These are phyloP conservation scores for Pythium brachiatum DNA, from an alignment of 352 stramenopile species.

Conservation along the genomic window DNA sequence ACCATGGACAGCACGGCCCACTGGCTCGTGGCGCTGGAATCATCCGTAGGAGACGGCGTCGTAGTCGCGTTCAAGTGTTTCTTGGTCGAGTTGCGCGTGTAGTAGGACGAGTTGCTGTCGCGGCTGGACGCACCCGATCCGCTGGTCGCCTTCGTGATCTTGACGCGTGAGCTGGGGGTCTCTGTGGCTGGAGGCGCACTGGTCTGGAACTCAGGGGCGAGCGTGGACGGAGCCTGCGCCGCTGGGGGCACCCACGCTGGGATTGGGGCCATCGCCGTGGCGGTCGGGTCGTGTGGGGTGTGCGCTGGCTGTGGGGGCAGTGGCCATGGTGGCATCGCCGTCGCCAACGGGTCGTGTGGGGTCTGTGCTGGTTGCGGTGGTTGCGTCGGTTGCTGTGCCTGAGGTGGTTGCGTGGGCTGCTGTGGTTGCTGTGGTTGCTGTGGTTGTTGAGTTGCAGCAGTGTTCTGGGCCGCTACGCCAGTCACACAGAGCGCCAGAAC, in stretches of 20 bases:
- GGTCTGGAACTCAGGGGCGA: neutral
- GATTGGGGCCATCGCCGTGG: neutral
- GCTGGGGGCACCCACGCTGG: neutral
- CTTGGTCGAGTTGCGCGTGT: constrained; percentile 1
- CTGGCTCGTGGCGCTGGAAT: neutral
- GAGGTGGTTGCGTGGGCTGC: neutral
- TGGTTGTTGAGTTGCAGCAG: neutral
- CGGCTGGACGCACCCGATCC: neutral
- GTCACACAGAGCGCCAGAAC: neutral
- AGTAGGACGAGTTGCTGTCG: neutral
- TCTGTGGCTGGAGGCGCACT: neutral
- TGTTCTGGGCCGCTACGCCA: neutral
- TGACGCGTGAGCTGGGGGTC: neutral
- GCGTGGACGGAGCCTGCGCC: neutral
- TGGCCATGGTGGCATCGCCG: neutral
- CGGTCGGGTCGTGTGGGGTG: neutral
- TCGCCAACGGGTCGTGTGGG: neutral
- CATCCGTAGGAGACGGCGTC: neutral
- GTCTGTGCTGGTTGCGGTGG: neutral
- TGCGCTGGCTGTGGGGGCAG: neutral
- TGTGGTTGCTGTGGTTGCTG: neutral
- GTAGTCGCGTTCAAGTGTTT: neutral
- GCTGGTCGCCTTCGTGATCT: neutral
- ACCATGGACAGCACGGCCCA: neutral
- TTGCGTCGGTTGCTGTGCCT: neutral